These are phyloP conservation scores for Cryptosporidium sp. DNA, from an alignment of 169 alveolate genomes.

Conservation along the genomic window DNA sequence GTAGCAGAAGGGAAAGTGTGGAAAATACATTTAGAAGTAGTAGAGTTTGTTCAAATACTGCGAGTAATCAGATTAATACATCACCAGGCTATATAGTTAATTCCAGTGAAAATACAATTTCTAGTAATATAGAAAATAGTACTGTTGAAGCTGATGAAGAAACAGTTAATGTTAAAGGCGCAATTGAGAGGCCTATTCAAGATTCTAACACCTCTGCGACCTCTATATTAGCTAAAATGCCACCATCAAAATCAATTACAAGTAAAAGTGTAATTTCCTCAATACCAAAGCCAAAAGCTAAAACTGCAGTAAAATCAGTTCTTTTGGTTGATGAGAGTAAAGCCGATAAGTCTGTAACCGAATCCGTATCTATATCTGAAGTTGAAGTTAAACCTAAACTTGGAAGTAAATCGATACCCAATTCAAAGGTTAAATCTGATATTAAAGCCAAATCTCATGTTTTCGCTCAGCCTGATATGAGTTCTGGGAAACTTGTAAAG, in stretches of 20 bases:
- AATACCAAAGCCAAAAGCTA: constrained; percentile 56
- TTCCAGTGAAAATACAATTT: not conserved
- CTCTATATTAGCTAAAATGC: not conserved
- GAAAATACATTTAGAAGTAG: constrained; percentile 46
- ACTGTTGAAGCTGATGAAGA: not conserved
- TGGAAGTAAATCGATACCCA: not conserved
- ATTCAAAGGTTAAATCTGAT: not conserved
- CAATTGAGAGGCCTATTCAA: not conserved
- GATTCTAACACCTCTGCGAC: not conserved
- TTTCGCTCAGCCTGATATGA: not conserved
- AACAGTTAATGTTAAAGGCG: not conserved
- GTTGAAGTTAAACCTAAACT: constrained; percentile 19
- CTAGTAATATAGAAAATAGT: not conserved
- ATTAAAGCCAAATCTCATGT: not conserved
- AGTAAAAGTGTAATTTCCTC: constrained; percentile 27
- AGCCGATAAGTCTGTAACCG: not conserved
- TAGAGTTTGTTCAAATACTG: not conserved
- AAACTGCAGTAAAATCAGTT: constrained; percentile 15
- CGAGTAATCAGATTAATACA: not conserved
- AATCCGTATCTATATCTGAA: not conserved
- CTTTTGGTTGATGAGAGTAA: not conserved
- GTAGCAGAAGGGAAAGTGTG: constrained; percentile 56
- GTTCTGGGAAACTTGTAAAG: not conserved
- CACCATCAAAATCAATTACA: constrained; percentile 1
- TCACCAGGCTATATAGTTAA: not conserved